These are phyloP conservation scores for Sugiyamaella neomexicana DNA, from an alignment of 1,139 yeast species.

Conservation along the genomic window DNA sequence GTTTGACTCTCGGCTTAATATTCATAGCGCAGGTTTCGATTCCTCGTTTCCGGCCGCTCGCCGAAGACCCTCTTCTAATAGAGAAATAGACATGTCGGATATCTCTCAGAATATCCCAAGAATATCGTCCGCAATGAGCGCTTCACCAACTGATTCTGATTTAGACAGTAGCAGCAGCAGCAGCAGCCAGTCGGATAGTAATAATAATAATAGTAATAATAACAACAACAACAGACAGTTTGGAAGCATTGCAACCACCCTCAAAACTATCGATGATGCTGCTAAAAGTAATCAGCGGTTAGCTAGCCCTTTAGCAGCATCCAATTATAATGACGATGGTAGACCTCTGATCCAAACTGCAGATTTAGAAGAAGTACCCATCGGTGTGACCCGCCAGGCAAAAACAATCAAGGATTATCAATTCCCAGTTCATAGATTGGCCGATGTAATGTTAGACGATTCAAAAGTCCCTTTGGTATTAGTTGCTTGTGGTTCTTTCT, in stretches of 20 bases:
- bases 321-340: slow-evolving; percentile 34
- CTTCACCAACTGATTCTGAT: slow-evolving; percentile 23
- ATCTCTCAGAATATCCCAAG: slow-evolving; percentile 30
- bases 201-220: background rate
- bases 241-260: background rate
- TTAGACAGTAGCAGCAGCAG: slow-evolving; percentile 7
- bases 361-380: slow-evolving; percentile 94
- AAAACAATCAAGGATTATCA: slow-evolving; percentile 61
- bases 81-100: slow-evolving; percentile 19
- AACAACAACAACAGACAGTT: background rate
- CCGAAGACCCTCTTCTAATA: slow-evolving; percentile 14
- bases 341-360: slow-evolving; percentile 60
- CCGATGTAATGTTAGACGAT: slow-evolving; percentile 68
- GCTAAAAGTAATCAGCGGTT: background rate
- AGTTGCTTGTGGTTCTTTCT: slow-evolving; percentile 96
- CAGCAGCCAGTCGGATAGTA: background rate
- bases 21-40: background rate
- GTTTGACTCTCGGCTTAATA: slow-evolving; percentile 46
- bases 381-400: slow-evolving; percentile 88
- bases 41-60: slow-evolving; percentile 42
- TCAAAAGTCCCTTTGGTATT: slow-evolving; percentile 85
- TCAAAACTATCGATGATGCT: background rate
- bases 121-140: slow-evolving; percentile 26
- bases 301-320: slow-evolving; percentile 17
- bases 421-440: slow-evolving; percentile 85